Evolutionary conservation across 75 land plant genomes (phyloP), one percentile per base, ranked within the genome.

Genomic region (Ceratopteris richardii): DNA sequence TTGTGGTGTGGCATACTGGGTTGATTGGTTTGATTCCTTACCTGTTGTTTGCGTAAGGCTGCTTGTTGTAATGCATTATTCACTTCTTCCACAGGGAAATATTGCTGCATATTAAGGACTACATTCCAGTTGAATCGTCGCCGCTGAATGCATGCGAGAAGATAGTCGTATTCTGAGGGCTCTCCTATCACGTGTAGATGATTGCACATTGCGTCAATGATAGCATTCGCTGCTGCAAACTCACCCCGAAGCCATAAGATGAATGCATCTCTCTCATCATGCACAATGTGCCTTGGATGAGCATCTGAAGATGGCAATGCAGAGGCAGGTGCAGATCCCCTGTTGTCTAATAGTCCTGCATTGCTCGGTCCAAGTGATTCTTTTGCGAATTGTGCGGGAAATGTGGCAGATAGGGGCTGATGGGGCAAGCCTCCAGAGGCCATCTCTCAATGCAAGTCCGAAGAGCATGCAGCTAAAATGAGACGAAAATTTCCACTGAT

Each of bases 151-250:
- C 69, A 62, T 7, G 59, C 66, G 0, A 81, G 41, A 6, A 71
- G 85, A 0, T 29, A 40, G 27, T 84, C 88, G 44, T 84, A 87
- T 75, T 84, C 88, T 47, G 80, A 82, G 0, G 82, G 73, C 48
- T 69, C 77, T 3, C 82, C 80, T 0, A 61, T 62, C n/a, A 31
- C 37, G 57, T 76, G 66, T 54, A 87, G 62, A 54, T 87, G 92
- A 20, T 83, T 67, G 40, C 87, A 75, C 25, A 87, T 54, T 2
- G 81, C 12, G 41, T 87, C 92, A 0, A 87, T 81, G 14, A 87
- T 87, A 6, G 92, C 92, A 67, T 87, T 87, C 1, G 92, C 82
- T 20, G 92, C 92, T 1, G 92, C 88, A 30, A 87, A 87, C 63
- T 87, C 88, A 2, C 77, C 65, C 23, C 85, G 43, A 27, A 87